Evolutionary conservation across 768 basidiomycete species (phyloP).

Genomic region (Phlebiopsis flavidoalba): DNA sequence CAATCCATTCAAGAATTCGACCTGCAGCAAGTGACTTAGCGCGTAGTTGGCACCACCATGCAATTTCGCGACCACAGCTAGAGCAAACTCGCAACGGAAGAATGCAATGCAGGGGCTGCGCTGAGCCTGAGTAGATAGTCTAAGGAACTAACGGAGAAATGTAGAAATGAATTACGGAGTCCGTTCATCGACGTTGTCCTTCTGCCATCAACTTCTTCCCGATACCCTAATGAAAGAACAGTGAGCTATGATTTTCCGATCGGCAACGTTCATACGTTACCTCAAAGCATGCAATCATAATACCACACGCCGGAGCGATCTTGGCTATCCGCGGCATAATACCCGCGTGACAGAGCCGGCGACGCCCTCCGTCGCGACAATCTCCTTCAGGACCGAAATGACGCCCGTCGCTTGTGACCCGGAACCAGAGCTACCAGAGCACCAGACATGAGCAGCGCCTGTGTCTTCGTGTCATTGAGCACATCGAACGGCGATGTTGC

Average conservation of each 20-base stretch:
- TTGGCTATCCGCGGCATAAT: slow-evolving; percentile 86
- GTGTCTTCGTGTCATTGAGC: slow-evolving; percentile 82
- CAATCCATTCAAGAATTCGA: too few relatives aligned
- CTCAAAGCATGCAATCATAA: slow-evolving; percentile 98
- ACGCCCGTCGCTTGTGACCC: slow-evolving; percentile 39
- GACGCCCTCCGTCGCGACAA: slow-evolving; percentile 75
- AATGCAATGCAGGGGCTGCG: too few relatives aligned
- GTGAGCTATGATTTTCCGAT: slow-evolving; percentile 4
- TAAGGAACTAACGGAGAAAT: not conserved
- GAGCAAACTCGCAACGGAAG: too few relatives aligned
- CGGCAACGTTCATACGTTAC: slow-evolving; percentile 29
- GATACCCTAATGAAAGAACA: slow-evolving; percentile 42
- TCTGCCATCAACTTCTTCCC: slow-evolving; percentile 39
- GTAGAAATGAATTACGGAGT: not conserved
- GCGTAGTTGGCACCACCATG: too few relatives aligned
- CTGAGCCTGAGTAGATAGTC: not conserved
- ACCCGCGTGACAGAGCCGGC: slow-evolving; percentile 80
- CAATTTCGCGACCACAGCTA: too few relatives aligned
- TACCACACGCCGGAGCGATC: slow-evolving; percentile 95
- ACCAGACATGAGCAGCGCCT: slow-evolving; percentile 69
- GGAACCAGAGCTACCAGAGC: slow-evolving; percentile 17
- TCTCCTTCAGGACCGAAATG: slow-evolving; percentile 59
- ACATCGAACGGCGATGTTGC: slow-evolving; percentile 96
- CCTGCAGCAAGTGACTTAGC: too few relatives aligned
- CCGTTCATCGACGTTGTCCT: not conserved